Conservation (phyloP, 129 eudicot genomes). For the Chrysanthemum lavandulifolium region DNA sequence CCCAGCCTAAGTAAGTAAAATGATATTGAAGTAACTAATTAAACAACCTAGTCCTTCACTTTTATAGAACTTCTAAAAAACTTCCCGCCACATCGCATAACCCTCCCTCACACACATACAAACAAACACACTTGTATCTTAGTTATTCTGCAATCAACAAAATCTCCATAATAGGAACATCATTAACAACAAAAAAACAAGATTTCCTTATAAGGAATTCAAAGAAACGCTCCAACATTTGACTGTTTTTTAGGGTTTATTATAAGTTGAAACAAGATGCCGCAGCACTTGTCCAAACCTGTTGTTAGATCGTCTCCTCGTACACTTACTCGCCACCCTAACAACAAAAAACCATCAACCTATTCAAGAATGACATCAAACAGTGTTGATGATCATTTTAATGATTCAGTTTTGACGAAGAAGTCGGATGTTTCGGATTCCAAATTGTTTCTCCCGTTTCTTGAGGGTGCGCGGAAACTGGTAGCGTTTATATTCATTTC, state of each 20-base stretch:
- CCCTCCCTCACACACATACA: not conserved
- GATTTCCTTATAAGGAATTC: too few species aligned
- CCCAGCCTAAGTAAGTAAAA: too few species aligned
- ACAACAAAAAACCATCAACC: not conserved
- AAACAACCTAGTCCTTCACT: too few species aligned
- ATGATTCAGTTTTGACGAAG: constrained; percentile 32
- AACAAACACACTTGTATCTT: not conserved
- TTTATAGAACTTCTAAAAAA: not conserved
- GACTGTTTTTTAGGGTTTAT: constrained; percentile 3
- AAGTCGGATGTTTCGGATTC: constrained; percentile 30
- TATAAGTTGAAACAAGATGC: constrained; percentile 12
- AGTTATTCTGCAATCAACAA: constrained; percentile 9
- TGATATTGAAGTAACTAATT: too few species aligned
- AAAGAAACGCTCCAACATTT: not conserved
- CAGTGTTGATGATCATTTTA: constrained; percentile 32
- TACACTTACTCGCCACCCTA: not conserved
- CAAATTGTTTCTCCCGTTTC: constrained; percentile 45
- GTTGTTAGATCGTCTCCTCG: not conserved
- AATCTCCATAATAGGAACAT: constrained; percentile 21
- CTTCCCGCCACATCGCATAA: constrained; percentile 7
- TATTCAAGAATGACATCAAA: not conserved
- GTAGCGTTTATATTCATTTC: constrained; percentile 23
- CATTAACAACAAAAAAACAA: not conserved
- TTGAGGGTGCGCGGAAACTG: constrained; percentile 30
- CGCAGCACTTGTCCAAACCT: not conserved